These are phyloP conservation scores for Thuidium tamariscinum DNA, from an alignment of 225 moss, liverwort and hornwort species.

Conservation along the genomic window DNA sequence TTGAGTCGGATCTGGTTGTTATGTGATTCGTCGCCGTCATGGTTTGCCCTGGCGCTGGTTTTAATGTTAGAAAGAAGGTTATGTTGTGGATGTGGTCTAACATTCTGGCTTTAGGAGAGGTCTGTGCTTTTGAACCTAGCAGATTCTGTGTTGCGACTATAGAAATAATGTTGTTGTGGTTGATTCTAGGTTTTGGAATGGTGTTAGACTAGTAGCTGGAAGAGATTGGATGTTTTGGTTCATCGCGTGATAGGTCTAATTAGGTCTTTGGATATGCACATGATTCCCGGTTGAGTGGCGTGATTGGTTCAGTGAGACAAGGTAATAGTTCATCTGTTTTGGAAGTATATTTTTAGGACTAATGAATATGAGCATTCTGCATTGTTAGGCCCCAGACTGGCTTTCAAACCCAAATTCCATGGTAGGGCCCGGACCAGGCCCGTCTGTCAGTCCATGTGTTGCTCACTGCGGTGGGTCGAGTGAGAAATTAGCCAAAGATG, in stretches of 20 bases:
- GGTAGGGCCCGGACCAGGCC: no score
- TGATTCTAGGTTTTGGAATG: not conserved
- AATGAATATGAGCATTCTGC: not conserved
- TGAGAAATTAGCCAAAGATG: no score
- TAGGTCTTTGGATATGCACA: not conserved
- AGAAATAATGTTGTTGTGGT: not conserved
- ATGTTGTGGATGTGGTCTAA: not conserved
- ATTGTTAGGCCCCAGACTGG: no score
- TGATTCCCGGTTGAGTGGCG: not conserved
- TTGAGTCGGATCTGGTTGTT: no score
- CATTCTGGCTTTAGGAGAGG: not conserved
- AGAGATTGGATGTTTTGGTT: not conserved
- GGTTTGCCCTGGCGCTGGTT: not conserved
- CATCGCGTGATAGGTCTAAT: not conserved
- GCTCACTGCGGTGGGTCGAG: no score
- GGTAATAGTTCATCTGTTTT: no score
- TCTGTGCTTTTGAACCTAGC: not conserved
- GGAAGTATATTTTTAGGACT: no score
- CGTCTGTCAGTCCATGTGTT: no score
- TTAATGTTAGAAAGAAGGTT: not conserved
- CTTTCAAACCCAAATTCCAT: no score
- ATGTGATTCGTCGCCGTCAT: not conserved
- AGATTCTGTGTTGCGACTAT: not conserved
- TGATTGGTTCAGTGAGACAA: not conserved
- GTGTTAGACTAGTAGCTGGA: not conserved